Evolutionary conservation across 768 basidiomycete species (phyloP).

Genomic region (Boletus fagicola): DNA sequence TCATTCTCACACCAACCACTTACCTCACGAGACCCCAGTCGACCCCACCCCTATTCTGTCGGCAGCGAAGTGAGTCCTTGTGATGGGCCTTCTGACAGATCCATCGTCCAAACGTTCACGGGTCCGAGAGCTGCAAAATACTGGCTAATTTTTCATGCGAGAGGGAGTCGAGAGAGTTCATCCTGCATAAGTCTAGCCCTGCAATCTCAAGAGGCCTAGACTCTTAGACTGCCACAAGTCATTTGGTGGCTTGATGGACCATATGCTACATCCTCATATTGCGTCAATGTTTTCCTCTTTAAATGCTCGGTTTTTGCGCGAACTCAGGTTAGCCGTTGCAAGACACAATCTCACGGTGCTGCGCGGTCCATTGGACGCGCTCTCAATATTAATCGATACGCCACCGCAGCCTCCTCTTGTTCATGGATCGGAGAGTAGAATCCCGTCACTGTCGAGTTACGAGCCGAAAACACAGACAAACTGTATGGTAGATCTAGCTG

Average conservation of each 20-base stretch:
- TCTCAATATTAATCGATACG: slow-evolving; percentile 17
- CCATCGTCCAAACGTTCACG: slow-evolving; percentile 10
- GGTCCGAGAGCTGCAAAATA: slow-evolving; percentile 13
- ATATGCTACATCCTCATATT: slow-evolving; percentile 9
- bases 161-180: background rate
- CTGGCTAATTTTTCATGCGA: background rate
- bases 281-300: background rate
- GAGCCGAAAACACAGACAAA: background rate
- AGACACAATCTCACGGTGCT: slow-evolving; percentile 14
- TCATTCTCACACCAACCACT: slow-evolving; percentile 10
- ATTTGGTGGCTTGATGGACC: slow-evolving; percentile 31
- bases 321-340: background rate
- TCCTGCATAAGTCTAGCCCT: background rate
- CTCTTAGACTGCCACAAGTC: slow-evolving; percentile 20
- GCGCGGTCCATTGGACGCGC: slow-evolving; percentile 1
- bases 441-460: background rate
- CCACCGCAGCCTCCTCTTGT: slow-evolving; percentile 22
- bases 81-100: slow-evolving; percentile 9
- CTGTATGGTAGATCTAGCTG: background rate
- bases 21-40: background rate
- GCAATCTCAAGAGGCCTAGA: slow-evolving; percentile 6
- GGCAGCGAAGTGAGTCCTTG: slow-evolving; percentile 13
- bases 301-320: background rate
- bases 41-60: background rate
- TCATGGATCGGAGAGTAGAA: background rate